Percentiles rank a stretch among this genome's conserved stretches.
These are phyloP conservation scores for Amanita phalloides DNA, from an alignment of 768 basidiomycete genomes.

Conservation along the genomic window DNA sequence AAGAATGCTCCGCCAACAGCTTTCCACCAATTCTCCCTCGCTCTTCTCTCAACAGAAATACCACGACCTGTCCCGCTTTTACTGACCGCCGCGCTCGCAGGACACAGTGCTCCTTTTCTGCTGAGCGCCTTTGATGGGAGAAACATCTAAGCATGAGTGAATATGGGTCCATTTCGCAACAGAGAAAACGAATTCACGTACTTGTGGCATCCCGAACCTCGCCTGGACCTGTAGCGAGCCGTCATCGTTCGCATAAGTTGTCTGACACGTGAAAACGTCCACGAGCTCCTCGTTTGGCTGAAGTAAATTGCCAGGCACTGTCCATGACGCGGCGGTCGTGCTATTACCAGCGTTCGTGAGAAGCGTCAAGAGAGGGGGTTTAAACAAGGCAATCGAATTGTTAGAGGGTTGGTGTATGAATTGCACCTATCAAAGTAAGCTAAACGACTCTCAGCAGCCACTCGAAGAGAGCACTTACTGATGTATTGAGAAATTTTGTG, in stretches of 20 bases:
- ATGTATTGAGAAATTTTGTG: conserved; percentile 32
- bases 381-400: conserved; percentile 36
- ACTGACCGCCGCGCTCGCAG: not conserved
- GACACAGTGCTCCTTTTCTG: conserved; percentile 10
- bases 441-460: not conserved
- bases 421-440: conserved; percentile 23
- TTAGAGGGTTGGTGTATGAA: conserved; percentile 29
- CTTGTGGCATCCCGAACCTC: conserved; percentile 35
- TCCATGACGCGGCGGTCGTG: conserved; percentile 29
- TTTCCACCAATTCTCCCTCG: not conserved
- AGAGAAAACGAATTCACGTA: conserved; percentile 8
- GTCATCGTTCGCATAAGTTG: conserved; percentile 21
- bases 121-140: conserved; percentile 13
- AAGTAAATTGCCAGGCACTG: conserved; percentile 27
- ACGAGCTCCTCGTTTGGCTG: conserved; percentile 30
- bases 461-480: conserved; percentile 21
- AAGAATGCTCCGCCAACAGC: not conserved
- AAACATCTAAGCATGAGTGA: conserved; percentile 10
- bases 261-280: conserved; percentile 41
- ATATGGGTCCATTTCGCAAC: not conserved
- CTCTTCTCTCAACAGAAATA: not conserved
- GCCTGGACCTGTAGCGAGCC: conserved; percentile 31
- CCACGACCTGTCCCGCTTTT: not conserved
- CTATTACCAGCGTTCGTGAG: conserved; percentile 41
- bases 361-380: conserved; percentile 44